Percentiles rank a stretch among this genome's conserved stretches.
phyloP scores from a whole-genome alignment of 139 green algal species.

The Bryopsis sp. region DNA sequence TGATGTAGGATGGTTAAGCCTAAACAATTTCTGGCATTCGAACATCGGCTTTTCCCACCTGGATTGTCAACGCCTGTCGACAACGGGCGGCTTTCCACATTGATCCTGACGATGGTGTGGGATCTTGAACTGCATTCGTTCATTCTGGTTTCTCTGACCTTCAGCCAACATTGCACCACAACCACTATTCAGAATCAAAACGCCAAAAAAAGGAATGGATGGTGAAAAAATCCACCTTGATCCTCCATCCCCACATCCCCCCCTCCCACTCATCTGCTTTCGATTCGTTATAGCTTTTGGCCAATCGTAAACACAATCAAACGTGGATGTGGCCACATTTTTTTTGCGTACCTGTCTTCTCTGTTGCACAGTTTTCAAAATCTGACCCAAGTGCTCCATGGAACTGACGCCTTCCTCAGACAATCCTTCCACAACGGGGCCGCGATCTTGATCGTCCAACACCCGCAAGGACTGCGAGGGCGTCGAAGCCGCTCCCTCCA shows the following conservation, averaged over 20 bases:
- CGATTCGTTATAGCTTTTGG: too few relatives aligned
- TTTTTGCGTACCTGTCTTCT: conserved; percentile 32
- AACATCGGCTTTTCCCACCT: too few relatives aligned
- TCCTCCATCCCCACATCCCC: too few relatives aligned
- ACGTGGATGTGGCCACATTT: too few relatives aligned
- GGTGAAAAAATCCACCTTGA: too few relatives aligned
- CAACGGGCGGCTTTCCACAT: conserved; percentile 57
- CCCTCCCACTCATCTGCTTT: too few relatives aligned
- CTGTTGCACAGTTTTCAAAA: conserved; percentile 36
- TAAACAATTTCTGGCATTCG: too few relatives aligned
- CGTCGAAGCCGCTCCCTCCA: conserved; percentile 12
- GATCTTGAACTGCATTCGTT: conserved; percentile 75
- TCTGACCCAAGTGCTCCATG: conserved; percentile 33
- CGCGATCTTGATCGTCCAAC: conserved; percentile 36
- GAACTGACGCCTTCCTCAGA: conserved; percentile 33
- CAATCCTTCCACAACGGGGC: conserved; percentile 38
- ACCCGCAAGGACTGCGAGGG: conserved; percentile 21
- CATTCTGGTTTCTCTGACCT: conserved; percentile 89
- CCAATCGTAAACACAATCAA: too few relatives aligned
- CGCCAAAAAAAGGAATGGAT: too few relatives aligned
- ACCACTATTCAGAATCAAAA: too few relatives aligned
- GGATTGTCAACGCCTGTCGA: too few relatives aligned
- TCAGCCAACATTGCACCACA: neutral
- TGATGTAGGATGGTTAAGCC: too few relatives aligned
- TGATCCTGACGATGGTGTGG: conserved; percentile 68